Evolutionary conservation across 1,284 basidiomycete species (phyloP), one percentile per base, ranked within the genome.

Genomic region (Golubevia pallescens): DNA sequence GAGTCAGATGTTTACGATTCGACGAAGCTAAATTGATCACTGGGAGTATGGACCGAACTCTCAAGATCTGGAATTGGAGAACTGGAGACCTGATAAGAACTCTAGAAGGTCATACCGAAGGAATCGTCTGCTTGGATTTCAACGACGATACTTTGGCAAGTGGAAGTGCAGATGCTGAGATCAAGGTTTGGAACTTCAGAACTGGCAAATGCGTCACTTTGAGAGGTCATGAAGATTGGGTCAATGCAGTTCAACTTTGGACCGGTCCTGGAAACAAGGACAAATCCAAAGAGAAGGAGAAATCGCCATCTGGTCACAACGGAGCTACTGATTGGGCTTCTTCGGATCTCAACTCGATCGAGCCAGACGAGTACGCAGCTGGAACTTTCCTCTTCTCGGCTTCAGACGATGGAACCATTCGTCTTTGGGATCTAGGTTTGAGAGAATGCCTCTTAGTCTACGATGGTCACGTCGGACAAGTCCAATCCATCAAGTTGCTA

Each of bases 61-160:
- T 99, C 81, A 93, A 93, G 72, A 93, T 99, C 80, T 95, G 97
- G 96, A 93, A 98, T 82, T 99, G 97, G 97, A 89, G 96, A 65
- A 92, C 92, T 32, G 97, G 97, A 34, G 91, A 92, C 75, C 95
- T 95, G 80, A 91, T 96, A 66, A 88, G 93, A 64, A 92, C 93
- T 54, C 87, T 96, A 71, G 90, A 93, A 61, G 95, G 95, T 1
- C 96, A 99, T 84, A 91, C 92, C 6, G 94, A 93, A 63, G 95
- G 94, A 62, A 93, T 99, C 54, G 91, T 97, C 19, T 94, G 92
- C 78, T 89, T 99, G 63, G 91, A 95, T 81, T 99, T 94, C 85
- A 95, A 99, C 86, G 91, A 91, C 6, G 93, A 95, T 79, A 90
- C n/a, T n/a, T 13, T 56, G 10, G 54, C 24, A 21, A 82, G 80